Base-by-base conservation (phyloP, 139 green algal species). In the Pleodorina starrii region DNA sequence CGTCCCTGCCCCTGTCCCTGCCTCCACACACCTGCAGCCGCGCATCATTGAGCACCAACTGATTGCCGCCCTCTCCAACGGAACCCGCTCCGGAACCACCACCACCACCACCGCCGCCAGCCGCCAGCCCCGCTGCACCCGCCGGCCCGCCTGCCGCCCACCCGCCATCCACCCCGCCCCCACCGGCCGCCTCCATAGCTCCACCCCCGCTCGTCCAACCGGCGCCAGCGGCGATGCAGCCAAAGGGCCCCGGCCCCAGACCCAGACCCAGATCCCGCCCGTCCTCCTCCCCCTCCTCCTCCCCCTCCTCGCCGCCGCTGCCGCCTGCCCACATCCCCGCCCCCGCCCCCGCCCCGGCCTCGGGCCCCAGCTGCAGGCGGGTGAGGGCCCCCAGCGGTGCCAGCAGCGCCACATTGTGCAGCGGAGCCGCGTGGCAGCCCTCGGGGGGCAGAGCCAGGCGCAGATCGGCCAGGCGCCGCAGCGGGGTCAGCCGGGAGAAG, bases 1-100 rank as follows among this genome's bases (percentile, higher is more conserved):
- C n/a, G n/a, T n/a, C n/a, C n/a, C n/a, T n/a, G n/a, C n/a, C n/a
- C n/a, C n/a, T n/a, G n/a, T n/a, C n/a, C n/a, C n/a, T n/a, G n/a
- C n/a, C n/a, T n/a, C n/a, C n/a, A 6, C 36, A 51, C 50, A 84
- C 76, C 76, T 84, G 76, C 48, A 84, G 76, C 32, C 76, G 14
- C 5, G 35, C 14, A 27, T 84, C 76, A 21, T 46, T 84, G 32
- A 84, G 50, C 17, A 84, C 32, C 76, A 84, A 48, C 48, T n/a
- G 76, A 3, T 71, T 44, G 0, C 44, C 44, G 74, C 42, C 42
- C n/a, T n/a, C n/a, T n/a, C n/a, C n/a, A n/a, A n/a, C n/a, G n/a
- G n/a, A n/a, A n/a, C n/a, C n/a, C n/a, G n/a, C n/a, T n/a, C n/a
- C n/a, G n/a, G n/a, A n/a, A n/a, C n/a, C n/a, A n/a, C n/a, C n/a